Evolutionary conservation across 1,139 yeast genomes (phyloP), one percentile per base, ranked within the genome.

Genomic region (Yamadazyma friedrichii): DNA sequence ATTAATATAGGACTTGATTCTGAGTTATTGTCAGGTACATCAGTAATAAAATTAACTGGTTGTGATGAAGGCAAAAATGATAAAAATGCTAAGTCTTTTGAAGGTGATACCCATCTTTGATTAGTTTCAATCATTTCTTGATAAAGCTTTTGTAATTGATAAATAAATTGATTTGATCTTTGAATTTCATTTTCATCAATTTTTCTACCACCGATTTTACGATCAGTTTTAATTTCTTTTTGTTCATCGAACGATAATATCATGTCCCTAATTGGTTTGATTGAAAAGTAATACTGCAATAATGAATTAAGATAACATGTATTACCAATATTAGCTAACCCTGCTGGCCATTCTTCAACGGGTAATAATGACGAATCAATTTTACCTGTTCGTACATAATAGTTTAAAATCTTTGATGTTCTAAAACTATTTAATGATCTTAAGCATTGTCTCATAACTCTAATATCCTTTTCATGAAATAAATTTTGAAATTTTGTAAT

Each of bases 241-340:
- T 52, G 48, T 38, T 65, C 74, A 36, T 73, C 71, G 48, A 84
- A 88, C 1, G 67, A 55, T 40, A 86, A 56, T 13, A 88, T 75
- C 47, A 78, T 74, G 1, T 84, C 80, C 44, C 98, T 73, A 36
- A 93, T 67, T 0, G 97, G 97, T 41, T 80, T 78, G 39, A 93
- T 80, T 9, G 91, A 85, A 62, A 88, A 93, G 58, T 88, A 91
- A 54, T 84, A 93, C 56, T 93, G 98, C 27, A 93, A 66, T 40
- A 93, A 70, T 0, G 97, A 89, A 57, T 93, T 93, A 56, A 93
- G 71, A 52, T 93, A 93, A 61, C 98, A 93, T 0, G 98, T 91
- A 57, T 93, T 93, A 27, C 98, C 98, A 51, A 89, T 89, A 56
- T 93, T 93, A 59, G 85, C 88, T 55, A 93, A 72, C 0, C 98